Evolutionary conservation across 2,329 filamentous ascomycete species (phyloP).

Genomic region (Ascochyta pisi): DNA sequence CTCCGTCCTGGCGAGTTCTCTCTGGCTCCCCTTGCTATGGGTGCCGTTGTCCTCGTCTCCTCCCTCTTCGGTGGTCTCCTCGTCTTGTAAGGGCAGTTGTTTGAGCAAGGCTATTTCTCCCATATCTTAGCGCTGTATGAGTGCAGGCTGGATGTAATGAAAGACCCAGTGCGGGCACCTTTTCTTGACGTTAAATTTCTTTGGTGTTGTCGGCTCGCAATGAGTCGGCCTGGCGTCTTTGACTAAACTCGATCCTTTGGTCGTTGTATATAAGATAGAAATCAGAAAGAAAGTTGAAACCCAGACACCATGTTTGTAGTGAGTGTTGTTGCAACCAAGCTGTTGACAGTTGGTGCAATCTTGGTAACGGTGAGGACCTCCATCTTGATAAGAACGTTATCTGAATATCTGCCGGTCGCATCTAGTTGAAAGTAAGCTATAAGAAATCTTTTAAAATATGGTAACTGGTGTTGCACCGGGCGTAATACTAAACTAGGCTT

Average conservation of each 20-base stretch:
- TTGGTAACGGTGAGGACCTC: too few species aligned
- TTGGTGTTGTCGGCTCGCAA: conserved; percentile 17
- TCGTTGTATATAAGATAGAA: conserved; percentile 12
- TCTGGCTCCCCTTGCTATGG: conserved; percentile 60
- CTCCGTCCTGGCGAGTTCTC: conserved; percentile 55
- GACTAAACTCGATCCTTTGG: conserved; percentile 13
- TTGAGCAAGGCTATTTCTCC: not conserved
- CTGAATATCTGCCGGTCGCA: too few species aligned
- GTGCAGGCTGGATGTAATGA: conserved; percentile 25
- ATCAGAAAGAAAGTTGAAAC: not conserved
- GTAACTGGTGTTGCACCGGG: too few species aligned
- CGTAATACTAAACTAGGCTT: too few species aligned
- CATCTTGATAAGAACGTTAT: too few species aligned
- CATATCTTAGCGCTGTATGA: conserved; percentile 4
- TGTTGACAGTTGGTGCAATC: too few species aligned
- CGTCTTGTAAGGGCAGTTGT: conserved; percentile 40
- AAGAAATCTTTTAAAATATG: too few species aligned
- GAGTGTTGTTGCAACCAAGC: too few species aligned
- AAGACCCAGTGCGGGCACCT: conserved; percentile 41
- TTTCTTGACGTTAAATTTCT: conserved; percentile 19
- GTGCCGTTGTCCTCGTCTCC: conserved; percentile 59
- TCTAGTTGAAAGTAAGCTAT: too few species aligned
- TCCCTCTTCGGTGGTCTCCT: conserved; percentile 61
- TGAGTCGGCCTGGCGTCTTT: conserved; percentile 18
- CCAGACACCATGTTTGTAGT: not conserved